phyloP scores from a whole-genome alignment of 441 rosid species.

The Kokia cookei region DNA sequence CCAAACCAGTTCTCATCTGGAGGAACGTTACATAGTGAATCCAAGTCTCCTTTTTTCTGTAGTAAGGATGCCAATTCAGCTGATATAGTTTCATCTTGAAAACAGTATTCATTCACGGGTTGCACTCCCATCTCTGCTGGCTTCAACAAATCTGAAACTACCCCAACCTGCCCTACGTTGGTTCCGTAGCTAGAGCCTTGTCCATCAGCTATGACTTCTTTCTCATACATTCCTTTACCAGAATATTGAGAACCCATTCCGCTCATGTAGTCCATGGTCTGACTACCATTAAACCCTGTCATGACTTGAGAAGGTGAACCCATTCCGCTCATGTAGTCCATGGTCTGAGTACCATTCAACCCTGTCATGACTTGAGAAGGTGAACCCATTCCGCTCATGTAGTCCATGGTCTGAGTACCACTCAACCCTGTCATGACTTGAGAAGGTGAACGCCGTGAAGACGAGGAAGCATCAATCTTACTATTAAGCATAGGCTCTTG shows the following conservation, averaged over 20 bases:
- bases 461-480: not conserved
- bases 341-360: too few species aligned
- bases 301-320: too few species aligned
- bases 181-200: slow-evolving; percentile 6
- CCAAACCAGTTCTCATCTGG: not conserved
- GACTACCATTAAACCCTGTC: too few species aligned
- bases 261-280: too few species aligned
- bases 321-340: too few species aligned
- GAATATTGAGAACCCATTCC: not conserved
- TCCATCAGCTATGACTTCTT: not conserved
- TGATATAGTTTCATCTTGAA: slow-evolving; percentile 2
- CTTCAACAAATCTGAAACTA: slow-evolving; percentile 1
- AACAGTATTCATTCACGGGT: not conserved
- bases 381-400: not conserved
- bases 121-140: slow-evolving; percentile 7
- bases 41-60: slow-evolving; percentile 3
- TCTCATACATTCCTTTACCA: not conserved
- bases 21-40: not conserved
- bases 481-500: slow-evolving; percentile 6
- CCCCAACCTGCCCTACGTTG: slow-evolving; percentile 1
- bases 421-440: slow-evolving; percentile 8
- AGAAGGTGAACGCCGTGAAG: slow-evolving; percentile 13
- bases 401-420: slow-evolving; percentile 9
- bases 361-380: too few species aligned
- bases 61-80: not conserved